Evolutionary conservation across 1,284 basidiomycete genomes (phyloP), one percentile per base, ranked within the genome.

Genomic region (Trametes hirsuta): DNA sequence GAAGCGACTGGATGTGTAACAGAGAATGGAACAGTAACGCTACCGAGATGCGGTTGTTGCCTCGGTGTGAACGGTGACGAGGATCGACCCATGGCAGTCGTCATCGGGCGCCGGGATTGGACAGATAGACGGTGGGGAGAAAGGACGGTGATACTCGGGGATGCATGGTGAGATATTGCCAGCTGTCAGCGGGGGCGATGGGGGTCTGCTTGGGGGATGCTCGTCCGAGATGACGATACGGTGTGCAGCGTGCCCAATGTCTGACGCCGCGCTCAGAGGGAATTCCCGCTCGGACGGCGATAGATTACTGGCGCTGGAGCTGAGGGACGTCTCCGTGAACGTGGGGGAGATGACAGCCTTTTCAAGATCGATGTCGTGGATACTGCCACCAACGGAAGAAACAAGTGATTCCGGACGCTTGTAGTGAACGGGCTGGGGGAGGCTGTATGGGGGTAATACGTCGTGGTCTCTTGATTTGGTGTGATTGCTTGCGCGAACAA

Each of bases 321-420:
- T 52, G 48, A 46, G 30, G 36, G 53, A 34, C 8, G 52, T 41
- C 15, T 18, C 18, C 18, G 18, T 18, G 48, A 15, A 30, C 34
- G 11, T 25, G 42, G 11, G 47, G 45, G 45, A 35, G 47, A 18
- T 18, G 18, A 18, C 34, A 15, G 18, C 18, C 25, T 63, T 63
- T 49, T 63, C 62, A 22, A 63, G 41, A 39, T 63, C 62, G 15
- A 57, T 15, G 14, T 63, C 37, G 35, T 36, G 15, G 21, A 63
- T 18, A 6, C 41, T 63, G 15, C 22, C 44, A 1, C 37, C 48
- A 21, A 57, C 37, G 5, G 55, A 58, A 4, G 62, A 45, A 9
- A 41, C 21, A 21, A 58, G 44, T 1, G 62, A 64, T 8, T 57
- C 50, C 4, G 47, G 14, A 30, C 50, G 49, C 34, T 59, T 59